Conservation (phyloP, 2,329 filamentous ascomycete genomes). For the Thielaviopsis musarum region DNA sequence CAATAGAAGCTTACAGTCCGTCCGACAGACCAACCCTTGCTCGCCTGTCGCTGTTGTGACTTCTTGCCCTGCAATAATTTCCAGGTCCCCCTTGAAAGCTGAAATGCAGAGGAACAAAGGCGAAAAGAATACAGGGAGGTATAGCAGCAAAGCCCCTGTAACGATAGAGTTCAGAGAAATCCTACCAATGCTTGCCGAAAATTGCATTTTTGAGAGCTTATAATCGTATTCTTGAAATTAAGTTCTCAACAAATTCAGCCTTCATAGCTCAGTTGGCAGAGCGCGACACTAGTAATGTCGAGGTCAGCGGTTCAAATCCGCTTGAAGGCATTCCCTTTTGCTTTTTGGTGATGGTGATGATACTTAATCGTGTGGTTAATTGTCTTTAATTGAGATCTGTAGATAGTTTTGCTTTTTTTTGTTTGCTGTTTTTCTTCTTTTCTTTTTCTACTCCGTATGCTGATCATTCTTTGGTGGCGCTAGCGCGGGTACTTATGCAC, state of each 20-base stretch:
- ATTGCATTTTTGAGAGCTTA: no score
- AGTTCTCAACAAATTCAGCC: no score
- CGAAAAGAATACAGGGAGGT: not conserved
- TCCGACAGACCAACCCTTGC: not conserved
- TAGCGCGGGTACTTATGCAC: no score
- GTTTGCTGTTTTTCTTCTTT: not conserved
- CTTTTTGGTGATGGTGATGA: not conserved
- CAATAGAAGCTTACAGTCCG: no score
- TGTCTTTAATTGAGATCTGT: no score
- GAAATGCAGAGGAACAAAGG: not conserved
- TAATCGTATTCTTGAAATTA: no score
- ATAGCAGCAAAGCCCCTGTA: not conserved
- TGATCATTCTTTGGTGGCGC: no score
- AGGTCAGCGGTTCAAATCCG: constrained; percentile 4
- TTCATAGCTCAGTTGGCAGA: constrained; percentile 11
- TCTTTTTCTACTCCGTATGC: not conserved
- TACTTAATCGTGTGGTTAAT: no score
- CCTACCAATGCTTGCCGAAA: not conserved
- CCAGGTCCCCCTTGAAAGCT: not conserved
- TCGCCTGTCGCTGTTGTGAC: not conserved
- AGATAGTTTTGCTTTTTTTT: no score
- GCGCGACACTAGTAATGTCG: constrained; percentile 10
- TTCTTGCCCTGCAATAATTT: not conserved
- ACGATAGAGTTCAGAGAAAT: not conserved
- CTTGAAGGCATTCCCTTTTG: constrained; percentile 1